Evolutionary conservation across 1,139 yeast species (phyloP), one percentile per base, ranked within the genome.

Genomic region (Yamadazyma taylorii): DNA sequence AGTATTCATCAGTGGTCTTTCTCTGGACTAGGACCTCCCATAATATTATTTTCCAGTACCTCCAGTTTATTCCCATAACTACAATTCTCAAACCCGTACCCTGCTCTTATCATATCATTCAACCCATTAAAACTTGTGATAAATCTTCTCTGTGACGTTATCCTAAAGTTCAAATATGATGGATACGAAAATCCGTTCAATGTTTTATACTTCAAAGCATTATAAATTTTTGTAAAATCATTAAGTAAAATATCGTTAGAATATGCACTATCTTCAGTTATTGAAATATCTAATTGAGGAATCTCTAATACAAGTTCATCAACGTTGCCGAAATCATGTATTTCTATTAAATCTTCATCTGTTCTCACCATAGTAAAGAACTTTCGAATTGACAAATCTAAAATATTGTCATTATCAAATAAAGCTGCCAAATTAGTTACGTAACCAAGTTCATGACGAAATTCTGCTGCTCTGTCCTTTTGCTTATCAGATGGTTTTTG

Each of bases 191-290:
- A 46, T 9, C 43, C 42, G 29, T 50, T 50, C 43, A 31, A 24
- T 5, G 45, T 35, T 5, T 38, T 38, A 12, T 57, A 51, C 30
- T 58, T 55, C 22, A 71, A 48, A 7, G 53, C 53, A 13, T 48
- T 45, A 41, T 63, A 70, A 4, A 65, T 46, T 10, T 51, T 43
- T 13, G 69, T 45, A 21, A 73, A 56, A 41, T 69, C 75, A 15
- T 48, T 48, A 13, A 73, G 40, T 0, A 54, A 52, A 5, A 69
- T 46, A 25, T 61, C 60, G 17, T 55, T 40, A 10, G 69, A 52
- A 42, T 63, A 62, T 1, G 63, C 46, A 39, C 63, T 66, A 48
- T 73, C 77, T 40, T 74, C 78, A 4, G 66, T 53, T 10, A 74
- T 55, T 4, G 47, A 42, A 17, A 71, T 47, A 17, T 52, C 48